These are phyloP conservation scores for Simplicillium sp. DNA, from an alignment of 2,329 filamentous ascomycete genomes.

Conservation along the genomic window DNA sequence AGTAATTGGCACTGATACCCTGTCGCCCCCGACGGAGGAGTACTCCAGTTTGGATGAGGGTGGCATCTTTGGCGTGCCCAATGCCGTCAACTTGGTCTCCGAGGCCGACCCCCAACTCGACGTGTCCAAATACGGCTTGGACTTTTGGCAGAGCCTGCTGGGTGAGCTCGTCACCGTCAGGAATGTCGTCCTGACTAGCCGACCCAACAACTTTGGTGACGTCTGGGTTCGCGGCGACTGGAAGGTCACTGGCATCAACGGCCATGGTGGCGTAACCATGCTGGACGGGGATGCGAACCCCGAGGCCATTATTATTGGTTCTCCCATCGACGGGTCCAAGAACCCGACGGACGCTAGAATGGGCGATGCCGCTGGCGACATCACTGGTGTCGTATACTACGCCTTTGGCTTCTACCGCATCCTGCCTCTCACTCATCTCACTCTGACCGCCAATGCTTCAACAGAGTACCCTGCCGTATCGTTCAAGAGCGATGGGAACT, in stretches of 20 bases:
- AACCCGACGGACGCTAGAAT: slow-evolving; percentile 53
- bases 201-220: slow-evolving; percentile 56
- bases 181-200: slow-evolving; percentile 44
- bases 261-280: slow-evolving; percentile 55
- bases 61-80: slow-evolving; percentile 56
- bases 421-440: slow-evolving; percentile 50
- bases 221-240: slow-evolving; percentile 61
- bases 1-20: slow-evolving; percentile 48
- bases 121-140: slow-evolving; percentile 53
- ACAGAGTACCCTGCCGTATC: slow-evolving; percentile 38
- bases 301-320: slow-evolving; percentile 56
- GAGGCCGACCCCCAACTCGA: slow-evolving; percentile 50
- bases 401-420: slow-evolving; percentile 62
- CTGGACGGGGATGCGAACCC: slow-evolving; percentile 56
- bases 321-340: slow-evolving; percentile 53
- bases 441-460: slow-evolving; percentile 34
- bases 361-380: slow-evolving; percentile 54
- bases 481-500: slow-evolving; percentile 44
- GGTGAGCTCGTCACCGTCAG: slow-evolving; percentile 59
- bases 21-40: slow-evolving; percentile 49
- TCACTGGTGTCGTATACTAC: slow-evolving; percentile 59
- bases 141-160: slow-evolving; percentile 64
- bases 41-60: slow-evolving; percentile 55
- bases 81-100: slow-evolving; percentile 49
- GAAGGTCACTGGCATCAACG: slow-evolving; percentile 52